phyloP scores from a whole-genome alignment of 495 filamentous ascomycete genomes.

The Penicillium psychrofluorescens region DNA sequence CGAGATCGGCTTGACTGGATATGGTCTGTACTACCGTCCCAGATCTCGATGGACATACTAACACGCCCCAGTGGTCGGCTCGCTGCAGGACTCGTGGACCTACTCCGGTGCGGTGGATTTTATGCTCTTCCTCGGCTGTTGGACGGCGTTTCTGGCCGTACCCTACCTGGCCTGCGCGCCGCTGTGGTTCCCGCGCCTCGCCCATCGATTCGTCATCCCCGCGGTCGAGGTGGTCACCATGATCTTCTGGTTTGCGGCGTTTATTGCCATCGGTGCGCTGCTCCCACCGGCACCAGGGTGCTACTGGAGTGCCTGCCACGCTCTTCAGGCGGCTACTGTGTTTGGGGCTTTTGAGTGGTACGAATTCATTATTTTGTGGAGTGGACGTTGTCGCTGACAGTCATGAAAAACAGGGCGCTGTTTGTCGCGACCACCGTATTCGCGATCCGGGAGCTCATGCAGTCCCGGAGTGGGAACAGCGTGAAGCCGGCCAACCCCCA shows the following conservation, averaged over 20 bases:
- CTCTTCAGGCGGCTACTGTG: slow-evolving; percentile 34
- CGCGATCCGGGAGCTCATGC: slow-evolving; percentile 1
- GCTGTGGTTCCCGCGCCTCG: slow-evolving; percentile 41
- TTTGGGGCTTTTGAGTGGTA: slow-evolving; percentile 45
- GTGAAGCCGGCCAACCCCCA: background rate
- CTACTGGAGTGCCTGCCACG: slow-evolving; percentile 34
- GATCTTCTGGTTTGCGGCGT: slow-evolving; percentile 57
- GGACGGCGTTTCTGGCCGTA: slow-evolving; percentile 54
- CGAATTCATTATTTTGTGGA: background rate
- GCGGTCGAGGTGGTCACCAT: slow-evolving; percentile 15
- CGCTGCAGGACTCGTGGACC: slow-evolving; percentile 22
- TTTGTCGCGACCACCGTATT: slow-evolving; percentile 44
- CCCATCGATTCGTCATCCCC: slow-evolving; percentile 38
- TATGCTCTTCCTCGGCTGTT: slow-evolving; percentile 61
- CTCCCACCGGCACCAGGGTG: slow-evolving; percentile 38
- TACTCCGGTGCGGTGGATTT: slow-evolving; percentile 43
- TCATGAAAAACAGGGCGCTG: slow-evolving; percentile 31
- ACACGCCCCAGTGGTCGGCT: slow-evolving; percentile 10
- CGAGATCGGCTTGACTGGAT: slow-evolving; percentile 63
- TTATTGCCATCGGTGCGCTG: slow-evolving; percentile 58
- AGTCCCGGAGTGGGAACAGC: background rate
- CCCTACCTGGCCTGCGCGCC: slow-evolving; percentile 56
- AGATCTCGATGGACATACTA: background rate
- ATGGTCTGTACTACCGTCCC: slow-evolving; percentile 43
- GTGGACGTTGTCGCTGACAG: no score